Evolutionary conservation across 768 basidiomycete genomes (phyloP), one percentile per base, ranked within the genome.

Genomic region (Cyclocybe cylindracea): DNA sequence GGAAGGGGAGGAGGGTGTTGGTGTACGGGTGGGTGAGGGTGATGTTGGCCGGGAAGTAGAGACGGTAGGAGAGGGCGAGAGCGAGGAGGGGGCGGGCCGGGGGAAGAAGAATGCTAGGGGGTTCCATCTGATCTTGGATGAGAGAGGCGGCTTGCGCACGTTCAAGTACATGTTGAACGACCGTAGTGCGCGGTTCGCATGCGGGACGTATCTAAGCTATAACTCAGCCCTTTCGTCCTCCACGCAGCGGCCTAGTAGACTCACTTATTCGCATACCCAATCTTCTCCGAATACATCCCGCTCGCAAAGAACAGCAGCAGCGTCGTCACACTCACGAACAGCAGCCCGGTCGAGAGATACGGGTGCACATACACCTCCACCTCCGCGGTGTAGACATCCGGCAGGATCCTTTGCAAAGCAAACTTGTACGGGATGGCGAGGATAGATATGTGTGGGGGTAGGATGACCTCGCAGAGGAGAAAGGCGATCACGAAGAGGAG

Each of bases 101-200:
- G 78, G 76, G 51, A 82, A 83, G 68, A 86, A 78, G 69, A 83
- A 79, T n/a, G 78, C 66, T 43, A 86, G 67, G 7, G 80, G 80
- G 60, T 79, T 85, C 73, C 68, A 74, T 57, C 60, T 61, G 55
- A 84, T 70, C 61, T 80, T 84, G 9, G 87, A 83, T 32, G 81
- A 78, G 11, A 90, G 71, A 0, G 92, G 83, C 2, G 86, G 87
- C 58, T 85, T 83, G 38, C 94, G 88, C 61, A 96, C 90, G 72
- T 99, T 99, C 59, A 99, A 80, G 63, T 92, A 91, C 86, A 99
- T 95, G 69, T 99, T 99, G 68, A 98, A 88, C 14, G 87, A 89
- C 13, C 96, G 84, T 10, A 99, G 77, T 0, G 94, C 86, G 41
- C 87, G 83, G 69, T 98, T 99, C 7, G 95, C 93, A 60, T 98